phyloP scores from a whole-genome alignment of 805 yeast species.

The Pichia cabralensis region DNA sequence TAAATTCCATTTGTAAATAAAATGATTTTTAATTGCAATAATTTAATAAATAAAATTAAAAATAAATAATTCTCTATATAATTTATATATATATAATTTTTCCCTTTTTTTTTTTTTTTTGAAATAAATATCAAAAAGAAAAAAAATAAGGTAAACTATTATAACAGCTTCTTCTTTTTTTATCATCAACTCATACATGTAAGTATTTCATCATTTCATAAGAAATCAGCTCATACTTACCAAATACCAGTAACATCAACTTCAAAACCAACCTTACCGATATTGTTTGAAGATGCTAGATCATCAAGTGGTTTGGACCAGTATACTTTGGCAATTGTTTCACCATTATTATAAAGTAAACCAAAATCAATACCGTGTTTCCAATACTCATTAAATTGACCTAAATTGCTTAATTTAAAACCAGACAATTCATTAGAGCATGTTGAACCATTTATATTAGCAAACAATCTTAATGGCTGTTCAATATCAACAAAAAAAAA shows the following conservation, averaged over 20 bases:
- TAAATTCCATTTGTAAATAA: too few relatives aligned
- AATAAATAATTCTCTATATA: neutral
- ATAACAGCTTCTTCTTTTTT: too few relatives aligned
- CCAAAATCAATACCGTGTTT: conserved; percentile 12
- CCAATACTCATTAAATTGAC: neutral
- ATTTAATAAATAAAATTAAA: neutral
- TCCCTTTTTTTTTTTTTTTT: too few relatives aligned
- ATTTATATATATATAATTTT: too few relatives aligned
- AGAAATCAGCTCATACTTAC: conserved; percentile 1
- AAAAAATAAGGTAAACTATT: too few relatives aligned
- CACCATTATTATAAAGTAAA: conserved; percentile 8
- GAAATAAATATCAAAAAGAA: too few relatives aligned
- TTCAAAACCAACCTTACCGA: conserved; percentile 11
- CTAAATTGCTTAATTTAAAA: neutral
- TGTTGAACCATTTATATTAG: conserved; percentile 8
- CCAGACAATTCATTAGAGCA: conserved; percentile 3
- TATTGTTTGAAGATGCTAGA: too few relatives aligned
- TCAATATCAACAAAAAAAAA: conserved; percentile 4
- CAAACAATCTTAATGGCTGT: conserved; percentile 11
- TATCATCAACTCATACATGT: too few relatives aligned
- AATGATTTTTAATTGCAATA: neutral
- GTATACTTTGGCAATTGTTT: conserved; percentile 9
- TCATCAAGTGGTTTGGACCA: conserved; percentile 5
- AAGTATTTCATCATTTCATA: neutral
- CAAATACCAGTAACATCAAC: conserved; percentile 11